These are phyloP conservation scores for Hippophae gyantsensis DNA, from an alignment of 306 rosid species.

Conservation along the genomic window DNA sequence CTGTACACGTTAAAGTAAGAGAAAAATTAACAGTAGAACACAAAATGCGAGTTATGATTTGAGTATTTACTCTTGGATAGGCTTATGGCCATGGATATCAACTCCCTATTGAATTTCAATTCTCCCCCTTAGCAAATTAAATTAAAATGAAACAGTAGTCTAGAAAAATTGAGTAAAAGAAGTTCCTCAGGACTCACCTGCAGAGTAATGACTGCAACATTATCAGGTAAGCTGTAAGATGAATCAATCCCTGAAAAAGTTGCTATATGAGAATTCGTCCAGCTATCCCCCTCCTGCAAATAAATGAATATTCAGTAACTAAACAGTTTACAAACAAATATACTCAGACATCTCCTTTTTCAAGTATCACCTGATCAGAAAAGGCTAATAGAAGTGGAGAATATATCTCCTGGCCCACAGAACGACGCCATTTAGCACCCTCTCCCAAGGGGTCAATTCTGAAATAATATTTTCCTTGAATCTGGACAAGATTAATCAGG, in stretches of 20 bases:
- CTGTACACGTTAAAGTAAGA: conserved; percentile 14
- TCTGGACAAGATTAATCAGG: conserved; percentile 34
- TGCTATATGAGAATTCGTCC: conserved; percentile 33
- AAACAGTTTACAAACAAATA: conserved; percentile 5
- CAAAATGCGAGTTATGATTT: neutral
- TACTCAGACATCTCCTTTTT: neutral
- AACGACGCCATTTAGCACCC: conserved; percentile 95
- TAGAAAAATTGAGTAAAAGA: conserved; percentile 1
- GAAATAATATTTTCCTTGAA: conserved; percentile 68
- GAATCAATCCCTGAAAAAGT: conserved; percentile 31
- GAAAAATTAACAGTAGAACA: neutral
- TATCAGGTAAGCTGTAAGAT: conserved; percentile 36
- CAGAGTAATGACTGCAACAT: conserved; percentile 41
- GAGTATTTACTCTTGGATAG: neutral
- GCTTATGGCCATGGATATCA: neutral
- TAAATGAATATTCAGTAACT: conserved; percentile 5
- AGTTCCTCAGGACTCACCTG: conserved; percentile 17
- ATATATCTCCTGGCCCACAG: conserved; percentile 85
- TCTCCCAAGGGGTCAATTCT: conserved; percentile 72
- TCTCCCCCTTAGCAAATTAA: neutral
- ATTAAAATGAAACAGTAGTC: neutral
- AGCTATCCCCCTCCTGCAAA: conserved; percentile 36
- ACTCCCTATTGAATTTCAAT: neutral
- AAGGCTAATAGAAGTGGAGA: conserved; percentile 85
- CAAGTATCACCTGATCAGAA: conserved; percentile 46